A percentile compares a stretch with the other conserved stretches of the same genome.
phyloP scores from a whole-genome alignment of 352 stramenopile genomes.

The Pythium brachiatum region DNA sequence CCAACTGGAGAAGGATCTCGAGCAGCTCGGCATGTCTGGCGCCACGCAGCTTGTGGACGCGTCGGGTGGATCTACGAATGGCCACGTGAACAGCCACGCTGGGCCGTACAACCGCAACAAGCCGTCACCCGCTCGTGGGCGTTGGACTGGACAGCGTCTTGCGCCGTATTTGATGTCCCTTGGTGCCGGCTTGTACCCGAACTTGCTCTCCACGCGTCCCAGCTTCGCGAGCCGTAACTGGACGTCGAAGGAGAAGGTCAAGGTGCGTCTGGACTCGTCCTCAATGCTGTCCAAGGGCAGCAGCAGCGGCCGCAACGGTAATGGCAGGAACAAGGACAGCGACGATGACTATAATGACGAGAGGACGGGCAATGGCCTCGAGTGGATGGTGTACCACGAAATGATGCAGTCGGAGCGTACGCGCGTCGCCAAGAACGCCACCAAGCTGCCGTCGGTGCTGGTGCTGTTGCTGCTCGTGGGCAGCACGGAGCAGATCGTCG shows the following conservation, averaged over 20 bases:
- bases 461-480: constrained; percentile 67
- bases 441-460: constrained; percentile 58
- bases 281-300: constrained; percentile 43
- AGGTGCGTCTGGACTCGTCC: constrained; percentile 60
- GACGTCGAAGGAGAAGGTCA: constrained; percentile 81
- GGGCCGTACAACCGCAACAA: neutral
- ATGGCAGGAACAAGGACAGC: constrained; percentile 16
- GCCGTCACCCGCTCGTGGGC: neutral
- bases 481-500: constrained; percentile 26
- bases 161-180: constrained; percentile 65
- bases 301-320: constrained; percentile 15
- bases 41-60: constrained; percentile 39
- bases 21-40: constrained; percentile 43
- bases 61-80: constrained; percentile 3
- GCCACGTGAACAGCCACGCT: constrained; percentile 11
- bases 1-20: constrained; percentile 61
- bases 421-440: constrained; percentile 66
- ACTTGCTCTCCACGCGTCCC: constrained; percentile 51
- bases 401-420: constrained; percentile 81
- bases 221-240: constrained; percentile 50
- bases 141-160: constrained; percentile 30
- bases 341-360: constrained; percentile 26
- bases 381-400: constrained; percentile 83
- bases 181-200: constrained; percentile 72
- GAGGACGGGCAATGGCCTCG: constrained; percentile 29